Percentiles rank a stretch among this genome's conserved stretches.
Evolutionary conservation across 305 asterid species (phyloP).

Genomic region (Rubia tinctorum): DNA sequence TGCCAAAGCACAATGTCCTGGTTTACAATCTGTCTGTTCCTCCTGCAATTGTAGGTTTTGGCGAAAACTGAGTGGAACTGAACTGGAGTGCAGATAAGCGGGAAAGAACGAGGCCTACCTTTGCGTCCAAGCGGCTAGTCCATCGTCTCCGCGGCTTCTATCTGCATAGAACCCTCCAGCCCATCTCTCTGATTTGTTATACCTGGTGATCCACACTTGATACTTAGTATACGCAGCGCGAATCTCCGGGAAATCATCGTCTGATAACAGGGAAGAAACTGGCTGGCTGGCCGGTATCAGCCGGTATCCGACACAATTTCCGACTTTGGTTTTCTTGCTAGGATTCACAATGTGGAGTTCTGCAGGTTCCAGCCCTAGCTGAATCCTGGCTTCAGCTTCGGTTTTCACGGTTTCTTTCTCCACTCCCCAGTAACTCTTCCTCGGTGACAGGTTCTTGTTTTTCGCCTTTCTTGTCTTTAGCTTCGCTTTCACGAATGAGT

Average conservation of each 20-base stretch:
- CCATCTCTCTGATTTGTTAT: conserved; percentile 62
- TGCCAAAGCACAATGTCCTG: conserved; percentile 65
- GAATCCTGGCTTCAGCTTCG: conserved; percentile 40
- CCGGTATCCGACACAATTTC: conserved; percentile 53
- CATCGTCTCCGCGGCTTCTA: conserved; percentile 67
- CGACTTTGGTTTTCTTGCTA: conserved; percentile 46
- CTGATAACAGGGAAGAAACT: conserved; percentile 42
- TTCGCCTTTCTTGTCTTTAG: conserved; percentile 25
- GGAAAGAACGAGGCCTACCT: conserved; percentile 29
- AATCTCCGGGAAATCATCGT: conserved; percentile 59
- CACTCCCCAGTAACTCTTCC: conserved; percentile 66
- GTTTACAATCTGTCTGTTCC: conserved; percentile 48
- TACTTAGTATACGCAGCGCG: conserved; percentile 62
- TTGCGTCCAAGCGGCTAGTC: conserved; percentile 50
- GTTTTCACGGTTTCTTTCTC: conserved; percentile 45
- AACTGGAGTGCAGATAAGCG: neutral
- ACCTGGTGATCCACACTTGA: conserved; percentile 55
- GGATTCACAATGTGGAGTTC: conserved; percentile 52
- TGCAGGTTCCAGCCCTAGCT: conserved; percentile 36
- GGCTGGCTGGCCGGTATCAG: conserved; percentile 45
- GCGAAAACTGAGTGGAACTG: too few species aligned
- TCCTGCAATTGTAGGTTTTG: conserved; percentile 31
- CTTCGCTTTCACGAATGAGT: conserved; percentile 50
- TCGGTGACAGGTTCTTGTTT: conserved; percentile 32
- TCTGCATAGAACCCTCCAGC: conserved; percentile 80